A percentile compares a stretch with the other conserved stretches of the same genome.
Conservation (phyloP, 495 filamentous ascomycete genomes). For the Lepidopterella palustris region DNA sequence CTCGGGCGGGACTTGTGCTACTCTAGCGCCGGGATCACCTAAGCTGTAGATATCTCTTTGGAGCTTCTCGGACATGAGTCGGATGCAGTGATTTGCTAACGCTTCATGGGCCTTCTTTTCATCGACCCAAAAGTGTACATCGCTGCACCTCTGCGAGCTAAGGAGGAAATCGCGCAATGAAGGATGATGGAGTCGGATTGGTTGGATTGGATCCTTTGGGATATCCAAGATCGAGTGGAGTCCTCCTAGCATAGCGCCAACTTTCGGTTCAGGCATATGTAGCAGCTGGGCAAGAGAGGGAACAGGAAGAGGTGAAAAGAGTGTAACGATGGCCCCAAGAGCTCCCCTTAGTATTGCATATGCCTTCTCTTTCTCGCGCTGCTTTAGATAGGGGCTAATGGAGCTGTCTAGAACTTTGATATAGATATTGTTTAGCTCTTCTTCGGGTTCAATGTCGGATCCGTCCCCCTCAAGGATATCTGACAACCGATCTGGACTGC, state of each 20-base stretch:
- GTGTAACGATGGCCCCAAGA: neutral
- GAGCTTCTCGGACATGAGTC: constrained; percentile 26
- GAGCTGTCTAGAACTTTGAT: constrained; percentile 14
- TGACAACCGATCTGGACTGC: neutral
- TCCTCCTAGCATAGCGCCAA: neutral
- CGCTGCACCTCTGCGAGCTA: neutral
- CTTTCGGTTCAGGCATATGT: neutral
- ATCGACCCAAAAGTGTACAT: constrained; percentile 38
- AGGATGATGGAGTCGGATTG: constrained; percentile 40
- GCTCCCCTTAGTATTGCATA: neutral
- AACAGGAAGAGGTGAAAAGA: neutral
- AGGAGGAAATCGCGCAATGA: constrained; percentile 49
- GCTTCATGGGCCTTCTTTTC: constrained; percentile 33
- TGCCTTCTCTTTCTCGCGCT: neutral
- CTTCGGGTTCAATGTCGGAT: neutral
- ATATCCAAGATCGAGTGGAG: constrained; percentile 36
- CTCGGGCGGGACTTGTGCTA: neutral
- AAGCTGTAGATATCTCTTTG: constrained; percentile 39
- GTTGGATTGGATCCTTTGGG: constrained; percentile 23
- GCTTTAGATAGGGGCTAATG: constrained; percentile 1
- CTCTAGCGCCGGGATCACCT: constrained; percentile 18
- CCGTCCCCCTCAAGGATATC: neutral
- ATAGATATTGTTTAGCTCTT: constrained; percentile 21
- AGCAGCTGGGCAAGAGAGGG: neutral
- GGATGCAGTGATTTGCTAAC: constrained; percentile 34